A percentile compares a stretch with the other conserved stretches of the same genome.
Conservation (phyloP, 2,329 filamentous ascomycete genomes). For the Rosellinia necatrix region DNA sequence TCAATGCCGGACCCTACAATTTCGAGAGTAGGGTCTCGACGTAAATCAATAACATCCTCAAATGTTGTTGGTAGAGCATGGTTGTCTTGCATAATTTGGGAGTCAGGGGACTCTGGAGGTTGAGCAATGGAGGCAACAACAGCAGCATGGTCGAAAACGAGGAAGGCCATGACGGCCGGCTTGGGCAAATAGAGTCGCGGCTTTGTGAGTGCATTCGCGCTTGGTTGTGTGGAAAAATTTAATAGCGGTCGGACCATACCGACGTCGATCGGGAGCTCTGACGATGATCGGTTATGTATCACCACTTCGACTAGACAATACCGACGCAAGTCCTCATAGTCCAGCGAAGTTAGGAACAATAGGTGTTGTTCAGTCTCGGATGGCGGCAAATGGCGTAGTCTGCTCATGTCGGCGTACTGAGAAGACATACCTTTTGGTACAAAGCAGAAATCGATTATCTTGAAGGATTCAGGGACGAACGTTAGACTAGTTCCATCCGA, state of each 20-base stretch:
- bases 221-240: constrained; percentile 62
- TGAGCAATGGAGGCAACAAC: constrained; percentile 75
- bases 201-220: constrained; percentile 48
- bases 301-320: constrained; percentile 77
- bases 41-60: constrained; percentile 85
- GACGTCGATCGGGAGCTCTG: constrained; percentile 51
- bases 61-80: constrained; percentile 69
- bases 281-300: constrained; percentile 54
- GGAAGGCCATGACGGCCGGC: constrained; percentile 78
- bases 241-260: constrained; percentile 71
- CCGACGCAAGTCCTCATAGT: constrained; percentile 56
- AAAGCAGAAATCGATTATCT: constrained; percentile 80
- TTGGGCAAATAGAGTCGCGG: constrained; percentile 78
- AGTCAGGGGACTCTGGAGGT: constrained; percentile 72
- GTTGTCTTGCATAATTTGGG: constrained; percentile 72
- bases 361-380: constrained; percentile 62
- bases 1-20: constrained; percentile 68
- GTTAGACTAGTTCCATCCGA: constrained; percentile 54
- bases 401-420: constrained; percentile 56
- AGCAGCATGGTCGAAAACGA: constrained; percentile 78
- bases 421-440: constrained; percentile 58
- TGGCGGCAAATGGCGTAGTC: constrained; percentile 55
- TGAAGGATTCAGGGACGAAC: constrained; percentile 64
- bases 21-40: constrained; percentile 65
- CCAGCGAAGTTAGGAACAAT: constrained; percentile 64